Evolutionary conservation across 2,329 filamentous ascomycete species (phyloP).

Genomic region (Fusarium musae): DNA sequence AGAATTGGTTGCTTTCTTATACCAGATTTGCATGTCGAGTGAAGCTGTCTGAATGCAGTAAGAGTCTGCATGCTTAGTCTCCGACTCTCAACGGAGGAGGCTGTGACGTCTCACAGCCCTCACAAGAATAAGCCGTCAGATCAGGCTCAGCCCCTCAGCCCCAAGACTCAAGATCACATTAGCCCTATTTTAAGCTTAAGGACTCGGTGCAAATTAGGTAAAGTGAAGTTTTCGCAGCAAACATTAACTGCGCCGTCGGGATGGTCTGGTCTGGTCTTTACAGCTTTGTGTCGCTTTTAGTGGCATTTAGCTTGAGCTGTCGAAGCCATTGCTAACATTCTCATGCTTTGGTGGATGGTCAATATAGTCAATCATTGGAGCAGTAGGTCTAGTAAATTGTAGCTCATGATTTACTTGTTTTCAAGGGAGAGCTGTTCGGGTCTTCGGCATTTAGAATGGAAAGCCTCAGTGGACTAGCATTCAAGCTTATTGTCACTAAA

Average conservation of each 20-base stretch:
- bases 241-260: background rate
- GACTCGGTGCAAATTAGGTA: background rate
- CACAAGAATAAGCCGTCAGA: slow-evolving; percentile 18
- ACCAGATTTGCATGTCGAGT: background rate
- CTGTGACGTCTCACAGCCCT: slow-evolving; percentile 24
- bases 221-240: background rate
- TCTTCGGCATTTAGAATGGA: background rate
- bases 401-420: background rate
- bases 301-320: background rate
- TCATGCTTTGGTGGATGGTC: background rate
- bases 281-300: background rate
- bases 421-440: background rate
- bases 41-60: background rate
- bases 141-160: slow-evolving; percentile 22
- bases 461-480: background rate
- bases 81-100: slow-evolving; percentile 27
- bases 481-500: background rate
- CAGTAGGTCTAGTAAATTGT: background rate
- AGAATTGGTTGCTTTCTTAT: slow-evolving; percentile 10
- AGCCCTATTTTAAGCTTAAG: slow-evolving; percentile 38
- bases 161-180: slow-evolving; percentile 2
- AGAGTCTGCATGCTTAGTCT: background rate
- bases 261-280: background rate
- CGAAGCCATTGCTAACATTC: background rate
- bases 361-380: background rate